Percentiles rank a stretch among this genome's conserved stretches.
These are phyloP conservation scores for Chrysanthemum lavandulifolium DNA, from an alignment of 129 eudicot species.

Conservation along the genomic window DNA sequence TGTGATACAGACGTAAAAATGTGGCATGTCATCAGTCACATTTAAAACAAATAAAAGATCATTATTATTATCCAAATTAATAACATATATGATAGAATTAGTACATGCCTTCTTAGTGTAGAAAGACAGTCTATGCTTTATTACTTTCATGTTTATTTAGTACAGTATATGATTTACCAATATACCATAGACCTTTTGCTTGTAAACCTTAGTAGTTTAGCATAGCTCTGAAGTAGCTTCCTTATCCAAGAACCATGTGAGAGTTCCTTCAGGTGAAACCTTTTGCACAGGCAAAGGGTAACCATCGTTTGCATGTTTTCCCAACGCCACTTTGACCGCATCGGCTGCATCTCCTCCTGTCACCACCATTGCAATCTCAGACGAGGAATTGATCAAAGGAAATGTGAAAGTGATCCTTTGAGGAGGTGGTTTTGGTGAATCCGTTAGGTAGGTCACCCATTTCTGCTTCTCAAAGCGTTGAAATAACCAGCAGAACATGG, in stretches of 20 bases:
- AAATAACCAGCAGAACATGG: constrained; percentile 52
- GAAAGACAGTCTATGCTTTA: too few species aligned
- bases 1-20: too few species aligned
- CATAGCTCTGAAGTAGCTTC: constrained; percentile 39
- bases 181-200: too few species aligned
- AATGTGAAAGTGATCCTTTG: constrained; percentile 74
- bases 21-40: too few species aligned
- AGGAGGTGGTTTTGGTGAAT: constrained; percentile 78
- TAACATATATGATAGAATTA: too few species aligned
- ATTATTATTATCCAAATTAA: too few species aligned
- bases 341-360: constrained; percentile 54
- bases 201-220: background rate
- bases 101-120: too few species aligned
- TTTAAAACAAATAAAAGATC: too few species aligned
- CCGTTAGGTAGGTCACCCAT: constrained; percentile 69
- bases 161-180: too few species aligned
- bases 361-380: constrained; percentile 59
- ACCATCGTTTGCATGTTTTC: constrained; percentile 20
- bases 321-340: constrained; percentile 43
- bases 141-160: too few species aligned
- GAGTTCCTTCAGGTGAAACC: constrained; percentile 46
- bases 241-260: constrained; percentile 61
- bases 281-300: constrained; percentile 41
- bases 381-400: constrained; percentile 69
- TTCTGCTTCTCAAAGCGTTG: constrained; percentile 46